Base-by-base conservation (phyloP, 2,329 filamentous ascomycete species). In the Westerdykella sp. region DNA sequence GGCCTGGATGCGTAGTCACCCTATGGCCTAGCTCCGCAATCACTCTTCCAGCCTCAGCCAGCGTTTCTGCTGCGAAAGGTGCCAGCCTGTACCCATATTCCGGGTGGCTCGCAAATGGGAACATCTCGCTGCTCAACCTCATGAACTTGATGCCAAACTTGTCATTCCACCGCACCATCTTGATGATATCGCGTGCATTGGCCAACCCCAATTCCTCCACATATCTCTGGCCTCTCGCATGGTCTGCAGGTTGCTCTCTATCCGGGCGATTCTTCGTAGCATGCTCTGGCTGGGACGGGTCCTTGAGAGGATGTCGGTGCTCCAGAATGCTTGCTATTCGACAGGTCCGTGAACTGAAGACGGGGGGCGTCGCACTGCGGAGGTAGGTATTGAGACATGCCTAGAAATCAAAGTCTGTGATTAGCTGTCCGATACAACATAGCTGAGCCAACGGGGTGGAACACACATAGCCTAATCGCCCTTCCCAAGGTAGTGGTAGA, bases 371-470 rank as follows among this genome's bases (percentile, higher is more conserved):
- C 1, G 86, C 81, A 41, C 79, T 77, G 36, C 91, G 84, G 2
- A 97, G 75, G 63, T 96, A 96, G 0, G 91, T 97, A 62, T 95
- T 95, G 13, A 97, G 71, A 60, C 90, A 96, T 10, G 91, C 89
- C 86, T 82, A 47, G 10, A 25, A 32, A 9, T 11, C 32, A 32
- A n/a, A 30, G 48, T 42, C 46, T 45, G 28, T 36, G 35, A 49
- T 57, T 45, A 61, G 52, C 45, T 48, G 32, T 28, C 25, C 25
- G 25, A 9, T 28, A 28, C 9, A 28, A 28, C 11, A 28, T 2
- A 12, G 11, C 11, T 9, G n/a, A 36, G 25, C n/a, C 39, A 47
- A 28, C 31, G 16, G 44, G 37, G 47, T 49, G 43, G 40, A 18
- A 68, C 83, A 71, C 66, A 91, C 88, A 76, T 95, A 96, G 45